phyloP scores from a whole-genome alignment of 371 early-diverging fungal genomes.

The Mycotypha africana region DNA sequence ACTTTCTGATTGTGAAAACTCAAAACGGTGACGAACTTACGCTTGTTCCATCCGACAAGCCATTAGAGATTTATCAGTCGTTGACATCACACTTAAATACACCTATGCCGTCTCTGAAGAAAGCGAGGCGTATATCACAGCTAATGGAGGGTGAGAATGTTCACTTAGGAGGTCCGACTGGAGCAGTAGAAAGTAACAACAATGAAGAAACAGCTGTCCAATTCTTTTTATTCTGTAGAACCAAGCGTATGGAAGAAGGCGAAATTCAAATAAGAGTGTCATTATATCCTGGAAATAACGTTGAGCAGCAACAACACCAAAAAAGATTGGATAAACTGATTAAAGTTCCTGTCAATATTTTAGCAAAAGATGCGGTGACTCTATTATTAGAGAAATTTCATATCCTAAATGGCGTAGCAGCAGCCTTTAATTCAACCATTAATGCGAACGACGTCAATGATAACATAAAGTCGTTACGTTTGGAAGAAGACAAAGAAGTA shows the following conservation, averaged over 20 bases:
- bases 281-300: slow-evolving; percentile 22
- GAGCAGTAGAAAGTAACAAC: not conserved
- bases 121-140: slow-evolving; percentile 45
- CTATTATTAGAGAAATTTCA: slow-evolving; percentile 44
- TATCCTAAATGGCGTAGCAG: slow-evolving; percentile 40
- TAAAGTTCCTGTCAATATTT: slow-evolving; percentile 22
- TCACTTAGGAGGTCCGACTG: slow-evolving; percentile 34
- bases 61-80: slow-evolving; percentile 46
- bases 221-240: slow-evolving; percentile 35
- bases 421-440: no score
- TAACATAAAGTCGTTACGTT: slow-evolving; percentile 19
- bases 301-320: slow-evolving; percentile 10
- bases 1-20: slow-evolving; percentile 37
- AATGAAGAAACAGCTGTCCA: slow-evolving; percentile 19
- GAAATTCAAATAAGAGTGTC: slow-evolving; percentile 39
- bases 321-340: slow-evolving; percentile 36
- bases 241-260: slow-evolving; percentile 27
- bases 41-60: slow-evolving; percentile 45
- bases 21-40: slow-evolving; percentile 33
- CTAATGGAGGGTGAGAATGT: slow-evolving; percentile 31
- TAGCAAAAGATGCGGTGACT: slow-evolving; percentile 29
- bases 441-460: no score
- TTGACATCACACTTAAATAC: slow-evolving; percentile 47
- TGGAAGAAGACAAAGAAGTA: slow-evolving; percentile 21
- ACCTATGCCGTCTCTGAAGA: slow-evolving; percentile 43